These are phyloP conservation scores for Pseudoturritis turrita DNA, from an alignment of 345 rosid species.

Conservation along the genomic window DNA sequence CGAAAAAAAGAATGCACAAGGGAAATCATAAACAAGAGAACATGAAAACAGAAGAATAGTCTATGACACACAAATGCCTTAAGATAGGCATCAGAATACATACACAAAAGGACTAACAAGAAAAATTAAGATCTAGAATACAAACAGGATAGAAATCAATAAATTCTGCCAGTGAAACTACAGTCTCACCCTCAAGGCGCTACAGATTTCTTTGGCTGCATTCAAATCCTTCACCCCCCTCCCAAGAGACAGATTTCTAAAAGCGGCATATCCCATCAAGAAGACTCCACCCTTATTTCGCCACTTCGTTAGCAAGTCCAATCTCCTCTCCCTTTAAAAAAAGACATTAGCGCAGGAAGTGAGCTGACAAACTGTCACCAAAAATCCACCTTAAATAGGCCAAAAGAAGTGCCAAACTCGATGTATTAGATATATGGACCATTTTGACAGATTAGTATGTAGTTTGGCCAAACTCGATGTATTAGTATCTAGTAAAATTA, in stretches of 20 bases:
- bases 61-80: background rate
- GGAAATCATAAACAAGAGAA: background rate
- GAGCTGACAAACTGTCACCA: background rate
- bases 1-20: background rate
- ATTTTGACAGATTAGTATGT: background rate
- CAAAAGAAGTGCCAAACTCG: background rate
- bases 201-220: slow-evolving; percentile 63
- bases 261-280: slow-evolving; percentile 85
- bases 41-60: background rate
- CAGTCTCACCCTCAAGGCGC: slow-evolving; percentile 73
- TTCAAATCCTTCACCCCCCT: slow-evolving; percentile 72
- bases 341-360: slow-evolving; percentile 25
- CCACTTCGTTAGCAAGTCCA: slow-evolving; percentile 81
- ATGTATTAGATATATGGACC: background rate
- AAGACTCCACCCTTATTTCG: slow-evolving; percentile 88
- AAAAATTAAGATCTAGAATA: background rate
- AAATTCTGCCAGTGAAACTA: background rate
- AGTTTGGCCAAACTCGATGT: background rate
- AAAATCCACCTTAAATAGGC: background rate
- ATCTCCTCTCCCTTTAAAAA: slow-evolving; percentile 69
- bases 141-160: background rate
- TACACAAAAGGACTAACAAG: background rate
- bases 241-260: slow-evolving; percentile 88
- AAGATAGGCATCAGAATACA: background rate
- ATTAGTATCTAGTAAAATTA: background rate